Evolutionary conservation across 495 filamentous ascomycete species (phyloP), one percentile per base, ranked within the genome.

Genomic region (Cairneyella variabilis): DNA sequence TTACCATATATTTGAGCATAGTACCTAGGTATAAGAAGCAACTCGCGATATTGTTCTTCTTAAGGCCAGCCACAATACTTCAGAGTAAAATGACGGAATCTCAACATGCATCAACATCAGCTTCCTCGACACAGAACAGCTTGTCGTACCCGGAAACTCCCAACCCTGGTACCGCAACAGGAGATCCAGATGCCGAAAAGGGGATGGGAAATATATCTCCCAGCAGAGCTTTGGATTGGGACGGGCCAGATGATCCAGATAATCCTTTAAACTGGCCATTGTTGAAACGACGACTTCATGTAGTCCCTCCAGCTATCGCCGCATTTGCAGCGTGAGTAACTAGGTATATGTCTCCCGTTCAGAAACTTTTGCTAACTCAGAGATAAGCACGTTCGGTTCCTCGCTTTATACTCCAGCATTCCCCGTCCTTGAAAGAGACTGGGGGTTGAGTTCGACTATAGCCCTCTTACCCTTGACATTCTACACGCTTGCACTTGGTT

Each of bases 251-350:
- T 38, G 80, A 84, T 62, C 69, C 71, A 7, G 66, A 71, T n/a
- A 83, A 83, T 58, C 82, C 83, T 3, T 70, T 73, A 56, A 85
- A 84, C 64, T 86, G 83, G 82, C 65, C 82, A 10, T 51, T 59
- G 26, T 66, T 68, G 58, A 80, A 76, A 57, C 71, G 79, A 49
- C 60, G 64, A 20, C 54, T 66, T 27, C 74, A 80, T 46, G 61
- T 76, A 11, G 51, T 72, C 34, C 64, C 75, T 34, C 72, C 75
- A 34, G 68, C 76, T 0, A 59, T 78, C 6, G 70, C 77, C 42
- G 68, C 65, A 12, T 71, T 77, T 47, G 42, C 69, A 1, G 66
- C 67, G 74, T 73, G 60, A 44, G 69, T 56, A 32, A 32, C 12
- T 34, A 27, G 0, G 28, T 28, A n/a, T n/a, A 6, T 41, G 25